Percentiles rank a stretch among this genome's conserved stretches.
These are phyloP conservation scores for Friedmanniomyces endolithicus DNA, from an alignment of 495 filamentous ascomycete genomes.

Conservation along the genomic window DNA sequence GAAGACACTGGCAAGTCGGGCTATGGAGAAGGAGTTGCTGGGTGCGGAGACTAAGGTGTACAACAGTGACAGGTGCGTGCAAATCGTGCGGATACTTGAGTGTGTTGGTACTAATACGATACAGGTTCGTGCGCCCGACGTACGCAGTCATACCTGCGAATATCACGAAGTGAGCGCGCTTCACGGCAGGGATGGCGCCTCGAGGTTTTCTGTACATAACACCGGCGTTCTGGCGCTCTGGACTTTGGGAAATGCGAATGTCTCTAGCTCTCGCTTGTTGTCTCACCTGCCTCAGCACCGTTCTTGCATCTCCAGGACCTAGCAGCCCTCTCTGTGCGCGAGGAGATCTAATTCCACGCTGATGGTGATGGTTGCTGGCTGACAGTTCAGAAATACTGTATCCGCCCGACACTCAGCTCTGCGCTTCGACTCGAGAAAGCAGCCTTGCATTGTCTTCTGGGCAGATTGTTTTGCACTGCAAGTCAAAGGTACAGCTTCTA, in stretches of 20 bases:
- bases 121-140: slow-evolving; percentile 59
- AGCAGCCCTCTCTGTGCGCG: neutral
- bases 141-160: slow-evolving; percentile 48
- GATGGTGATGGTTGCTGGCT: neutral
- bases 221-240: neutral
- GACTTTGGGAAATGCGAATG: neutral
- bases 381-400: too few relatives aligned
- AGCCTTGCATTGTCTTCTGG: too few relatives aligned
- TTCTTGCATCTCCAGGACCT: neutral
- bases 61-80: slow-evolving; percentile 69
- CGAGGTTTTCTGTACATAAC: neutral
- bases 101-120: neutral
- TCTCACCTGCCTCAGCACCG: neutral
- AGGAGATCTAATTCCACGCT: neutral
- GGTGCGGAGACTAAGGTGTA: slow-evolving; percentile 72
- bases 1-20: slow-evolving; percentile 70
- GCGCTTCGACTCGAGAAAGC: too few relatives aligned
- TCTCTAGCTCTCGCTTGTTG: neutral
- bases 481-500: too few relatives aligned
- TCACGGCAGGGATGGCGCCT: neutral
- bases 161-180: slow-evolving; percentile 35
- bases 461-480: too few relatives aligned
- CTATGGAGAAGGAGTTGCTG: slow-evolving; percentile 76
- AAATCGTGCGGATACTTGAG: neutral
- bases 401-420: too few relatives aligned